A percentile compares a stretch with the other conserved stretches of the same genome.
These are phyloP conservation scores for Seiridium unicorne DNA, from an alignment of 2,329 filamentous ascomycete genomes.

Conservation along the genomic window DNA sequence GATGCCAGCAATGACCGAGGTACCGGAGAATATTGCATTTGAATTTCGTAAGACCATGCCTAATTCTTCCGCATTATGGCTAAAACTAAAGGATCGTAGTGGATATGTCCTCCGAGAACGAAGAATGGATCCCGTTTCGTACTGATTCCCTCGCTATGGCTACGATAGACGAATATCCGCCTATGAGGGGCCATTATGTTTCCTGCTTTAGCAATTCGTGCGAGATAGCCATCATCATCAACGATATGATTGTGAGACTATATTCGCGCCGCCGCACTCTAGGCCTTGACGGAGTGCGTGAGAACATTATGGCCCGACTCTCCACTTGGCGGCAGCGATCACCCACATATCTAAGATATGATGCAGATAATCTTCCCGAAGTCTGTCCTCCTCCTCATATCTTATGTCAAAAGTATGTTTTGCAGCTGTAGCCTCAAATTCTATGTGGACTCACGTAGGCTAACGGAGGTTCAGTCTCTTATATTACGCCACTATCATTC, in stretches of 20 bases:
- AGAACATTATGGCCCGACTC: neutral
- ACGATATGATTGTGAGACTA: neutral
- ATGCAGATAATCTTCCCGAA: constrained; percentile 1
- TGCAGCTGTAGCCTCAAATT: neutral
- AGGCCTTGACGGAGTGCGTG: neutral
- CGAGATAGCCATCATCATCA: constrained; percentile 4
- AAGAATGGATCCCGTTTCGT: neutral
- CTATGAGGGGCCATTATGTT: neutral
- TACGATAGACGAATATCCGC: neutral
- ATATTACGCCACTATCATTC: constrained; percentile 21
- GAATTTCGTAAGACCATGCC: neutral
- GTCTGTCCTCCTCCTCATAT: constrained; percentile 1
- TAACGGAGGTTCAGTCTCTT: constrained; percentile 12
- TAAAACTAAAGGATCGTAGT: neutral
- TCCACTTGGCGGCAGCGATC: neutral
- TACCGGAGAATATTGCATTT: neutral
- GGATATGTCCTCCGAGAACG: constrained; percentile 1
- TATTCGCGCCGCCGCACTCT: neutral
- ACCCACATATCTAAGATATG: neutral
- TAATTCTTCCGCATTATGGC: neutral
- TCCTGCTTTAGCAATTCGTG: constrained; percentile 5
- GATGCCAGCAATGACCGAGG: neutral
- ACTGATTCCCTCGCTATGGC: neutral
- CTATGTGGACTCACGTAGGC: neutral
- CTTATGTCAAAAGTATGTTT: constrained; percentile 2